These are phyloP conservation scores for Fusarium sulawesiense DNA, from an alignment of 2,329 filamentous ascomycete species.

Conservation along the genomic window DNA sequence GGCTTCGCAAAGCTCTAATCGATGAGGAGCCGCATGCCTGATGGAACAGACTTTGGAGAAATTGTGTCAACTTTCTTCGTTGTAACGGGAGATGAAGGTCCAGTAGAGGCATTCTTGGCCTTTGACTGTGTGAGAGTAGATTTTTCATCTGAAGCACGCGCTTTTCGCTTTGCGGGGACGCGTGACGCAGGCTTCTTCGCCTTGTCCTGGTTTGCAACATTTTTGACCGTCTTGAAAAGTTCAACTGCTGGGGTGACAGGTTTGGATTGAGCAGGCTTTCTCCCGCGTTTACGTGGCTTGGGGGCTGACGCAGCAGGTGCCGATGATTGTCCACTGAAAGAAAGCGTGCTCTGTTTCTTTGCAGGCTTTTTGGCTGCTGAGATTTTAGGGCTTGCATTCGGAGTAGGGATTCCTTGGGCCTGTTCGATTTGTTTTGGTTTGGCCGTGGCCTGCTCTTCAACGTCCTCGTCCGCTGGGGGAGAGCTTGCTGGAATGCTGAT, in stretches of 20 bases:
- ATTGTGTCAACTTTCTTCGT: slow-evolving; percentile 52
- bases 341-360: slow-evolving; percentile 64
- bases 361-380: slow-evolving; percentile 55
- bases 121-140: slow-evolving; percentile 33
- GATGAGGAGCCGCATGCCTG: slow-evolving; percentile 55
- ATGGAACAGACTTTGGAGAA: slow-evolving; percentile 57
- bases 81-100: slow-evolving; percentile 38
- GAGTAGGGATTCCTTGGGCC: slow-evolving; percentile 66
- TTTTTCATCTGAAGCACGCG: not conserved
- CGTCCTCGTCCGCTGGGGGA: slow-evolving; percentile 25
- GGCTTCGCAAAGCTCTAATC: slow-evolving; percentile 36
- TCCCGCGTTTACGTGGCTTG: slow-evolving; percentile 51
- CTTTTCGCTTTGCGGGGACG: slow-evolving; percentile 6
- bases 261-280: slow-evolving; percentile 50
- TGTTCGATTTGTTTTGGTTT: slow-evolving; percentile 57
- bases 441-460: slow-evolving; percentile 44
- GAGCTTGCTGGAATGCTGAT: slow-evolving; percentile 45
- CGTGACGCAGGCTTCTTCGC: slow-evolving; percentile 32
- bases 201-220: slow-evolving; percentile 24
- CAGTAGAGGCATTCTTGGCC: slow-evolving; percentile 8
- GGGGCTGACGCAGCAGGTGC: slow-evolving; percentile 34
- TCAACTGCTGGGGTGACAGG: slow-evolving; percentile 47
- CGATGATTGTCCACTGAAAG: slow-evolving; percentile 52
- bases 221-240: slow-evolving; percentile 42
- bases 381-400: slow-evolving; percentile 66